These are phyloP conservation scores for Chamaecrista fasciculata DNA, from an alignment of 306 rosid species.

Conservation along the genomic window DNA sequence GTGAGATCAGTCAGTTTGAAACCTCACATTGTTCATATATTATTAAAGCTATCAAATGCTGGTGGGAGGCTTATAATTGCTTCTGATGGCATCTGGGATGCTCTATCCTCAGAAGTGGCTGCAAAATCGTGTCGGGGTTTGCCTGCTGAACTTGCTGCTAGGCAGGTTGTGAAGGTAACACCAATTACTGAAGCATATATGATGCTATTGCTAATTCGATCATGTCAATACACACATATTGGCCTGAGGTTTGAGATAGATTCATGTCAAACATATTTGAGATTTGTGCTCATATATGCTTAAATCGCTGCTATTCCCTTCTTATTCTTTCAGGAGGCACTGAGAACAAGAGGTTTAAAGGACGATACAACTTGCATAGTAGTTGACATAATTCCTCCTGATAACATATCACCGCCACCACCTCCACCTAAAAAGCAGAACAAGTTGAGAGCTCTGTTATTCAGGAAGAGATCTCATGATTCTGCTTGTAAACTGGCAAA, in stretches of 20 bases:
- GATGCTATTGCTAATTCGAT: constrained; percentile 10
- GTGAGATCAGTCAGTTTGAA: background rate
- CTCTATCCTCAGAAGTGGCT: constrained; percentile 61
- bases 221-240: background rate
- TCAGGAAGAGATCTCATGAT: constrained; percentile 47
- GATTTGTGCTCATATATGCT: background rate
- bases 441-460: constrained; percentile 46
- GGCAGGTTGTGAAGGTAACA: constrained; percentile 72
- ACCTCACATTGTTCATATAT: constrained; percentile 24
- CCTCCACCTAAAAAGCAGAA: constrained; percentile 52
- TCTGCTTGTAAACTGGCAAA: constrained; percentile 49
- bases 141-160: constrained; percentile 77
- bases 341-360: constrained; percentile 61
- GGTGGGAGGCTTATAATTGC: constrained; percentile 75
- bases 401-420: constrained; percentile 34
- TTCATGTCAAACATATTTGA: background rate
- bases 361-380: constrained; percentile 75
- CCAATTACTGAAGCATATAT: too few species aligned
- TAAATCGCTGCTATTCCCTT: background rate
- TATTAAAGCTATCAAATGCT: constrained; percentile 49
- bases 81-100: constrained; percentile 82
- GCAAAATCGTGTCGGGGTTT: constrained; percentile 64
- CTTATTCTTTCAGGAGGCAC: constrained; percentile 50
- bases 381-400: constrained; percentile 68
- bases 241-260: background rate